Conservation (phyloP, 768 basidiomycete species). For the Phaeolepiota aurea region DNA sequence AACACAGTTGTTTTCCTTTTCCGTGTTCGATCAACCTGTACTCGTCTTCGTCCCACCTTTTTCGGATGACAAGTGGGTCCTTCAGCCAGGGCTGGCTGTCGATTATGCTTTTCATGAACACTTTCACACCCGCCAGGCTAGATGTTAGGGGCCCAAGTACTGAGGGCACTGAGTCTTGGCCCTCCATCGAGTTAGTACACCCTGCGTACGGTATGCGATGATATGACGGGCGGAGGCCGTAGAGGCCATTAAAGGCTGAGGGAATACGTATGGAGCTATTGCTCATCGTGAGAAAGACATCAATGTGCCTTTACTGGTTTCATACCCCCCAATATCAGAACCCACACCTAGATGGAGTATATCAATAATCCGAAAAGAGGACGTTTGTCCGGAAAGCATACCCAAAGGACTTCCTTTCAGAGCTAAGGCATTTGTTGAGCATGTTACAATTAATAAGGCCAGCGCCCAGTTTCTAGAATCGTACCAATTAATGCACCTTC, state of each 20-base stretch:
- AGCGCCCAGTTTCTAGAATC: not conserved
- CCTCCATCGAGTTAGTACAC: conserved; percentile 55
- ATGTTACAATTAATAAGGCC: not conserved
- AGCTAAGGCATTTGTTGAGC: conserved; percentile 14
- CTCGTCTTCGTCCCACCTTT: conserved; percentile 52
- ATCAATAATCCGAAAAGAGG: conserved; percentile 1
- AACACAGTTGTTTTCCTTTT: conserved; percentile 40
- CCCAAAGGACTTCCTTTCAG: conserved; percentile 37
- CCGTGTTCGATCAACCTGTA: conserved; percentile 56
- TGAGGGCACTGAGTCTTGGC: conserved; percentile 63
- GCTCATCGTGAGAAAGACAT: not conserved
- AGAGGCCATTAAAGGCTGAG: conserved; percentile 56
- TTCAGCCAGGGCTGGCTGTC: conserved; percentile 54
- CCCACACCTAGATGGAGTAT: conserved; percentile 50
- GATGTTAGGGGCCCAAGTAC: conserved; percentile 68
- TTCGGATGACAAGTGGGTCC: conserved; percentile 52
- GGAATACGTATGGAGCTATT: conserved; percentile 69
- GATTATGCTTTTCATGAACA: conserved; percentile 58
- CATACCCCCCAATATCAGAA: conserved; percentile 73
- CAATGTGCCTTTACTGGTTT: not conserved
- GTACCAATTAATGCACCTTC: conserved; percentile 71
- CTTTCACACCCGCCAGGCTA: conserved; percentile 51
- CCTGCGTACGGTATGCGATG: conserved; percentile 66
- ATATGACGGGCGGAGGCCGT: conserved; percentile 64
- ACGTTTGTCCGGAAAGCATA: conserved; percentile 8